Evolutionary conservation across 345 rosid genomes (phyloP), one percentile per base, ranked within the genome.

Genomic region (Acer negundo): DNA sequence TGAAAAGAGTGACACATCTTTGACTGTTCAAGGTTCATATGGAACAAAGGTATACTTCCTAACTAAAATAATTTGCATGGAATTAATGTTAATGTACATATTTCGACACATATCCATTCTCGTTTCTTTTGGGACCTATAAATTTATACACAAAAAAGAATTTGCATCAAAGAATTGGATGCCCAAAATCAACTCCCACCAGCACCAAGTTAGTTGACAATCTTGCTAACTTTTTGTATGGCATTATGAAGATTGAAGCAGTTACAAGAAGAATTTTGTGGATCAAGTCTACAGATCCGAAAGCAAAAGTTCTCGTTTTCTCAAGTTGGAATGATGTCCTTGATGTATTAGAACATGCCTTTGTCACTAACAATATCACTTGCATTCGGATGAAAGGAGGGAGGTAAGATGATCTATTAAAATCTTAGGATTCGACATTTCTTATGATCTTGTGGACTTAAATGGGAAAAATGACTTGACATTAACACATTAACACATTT

Each of bases 281-380:
- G 91, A 93, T 95, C 86, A 93, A 92, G 77, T 86, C 84, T 70
- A 83, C 89, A 7, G 90, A 93, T 81, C 92, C 90, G 11, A 71
- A 85, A 49, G 93, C 97, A 8, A 95, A 95, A 87, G 96, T 95
- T 80, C 93, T 95, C 66, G 97, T 92, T 77, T 95, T 92, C 87
- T 93, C 98, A 49, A 93, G 99, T 84, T 95, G 99, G 98, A 93
- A 95, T 19, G 99, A 93, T 86, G 99, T 95, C 77, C 99, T 95
- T 81, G 98, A 93, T 82, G 98, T 95, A 73, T 86, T 95, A 79
- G 97, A 90, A 69, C 97, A 95, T 83, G 92, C 99, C 75, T 90
- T 95, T 64, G 69, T 84, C 49, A 85, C 95, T 40, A 92, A 93
- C 69, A 77, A 81, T 65, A 89, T 95, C 79, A 83, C 97, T 31